Evolutionary conservation across 768 basidiomycete genomes (phyloP), one percentile per base, ranked within the genome.

Genomic region (Tylopilus sp.): DNA sequence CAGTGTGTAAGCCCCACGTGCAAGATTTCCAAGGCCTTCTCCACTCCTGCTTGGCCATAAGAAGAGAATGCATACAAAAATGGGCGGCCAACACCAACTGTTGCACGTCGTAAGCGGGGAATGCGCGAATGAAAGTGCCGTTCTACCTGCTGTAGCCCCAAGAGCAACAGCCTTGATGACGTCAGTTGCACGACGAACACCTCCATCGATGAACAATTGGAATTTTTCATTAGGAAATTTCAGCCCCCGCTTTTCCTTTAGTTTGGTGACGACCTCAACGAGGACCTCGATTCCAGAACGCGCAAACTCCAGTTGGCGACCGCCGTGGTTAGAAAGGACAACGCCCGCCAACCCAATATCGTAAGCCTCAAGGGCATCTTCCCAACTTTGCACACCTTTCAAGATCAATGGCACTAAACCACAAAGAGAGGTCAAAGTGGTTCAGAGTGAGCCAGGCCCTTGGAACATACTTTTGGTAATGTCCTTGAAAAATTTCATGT

Each of bases 141-240:
- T 38, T 44, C 1, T 23, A 84, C 84, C 88, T 15, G 91, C 92
- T 38, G 86, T 91, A n/a, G 92, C 92, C 18, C 92, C 93, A 13
- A 95, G 73, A 0, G 91, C 91, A 44, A 94, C 64, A 3, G 91
- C 92, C 63, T 95, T 95, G 50, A 95, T 72, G 3, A 94, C 86
- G 65, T 95, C 92, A 11, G 87, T 91, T 1, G 94, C 92, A 33
- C 94, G 76, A 44, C 94, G 79, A 8, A 98, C 91, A 49, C 95
- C 97, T n/a, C 95, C 95, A 62, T 99, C 95, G 12, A 93, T 79
- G 61, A 88, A 91, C 28, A 98, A 73, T 63, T 92, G 85, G 73
- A 98, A 91, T 47, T 75, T 79, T 46, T 80, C 78, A 46, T 91
- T 89, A 2, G 91, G 88, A 69, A 91, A 90, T 21, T 75, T 74